Evolutionary conservation across 192 early-diverging fungal species (phyloP), one percentile per base, ranked within the genome.

Genomic region (Mortierella hygrophila): DNA sequence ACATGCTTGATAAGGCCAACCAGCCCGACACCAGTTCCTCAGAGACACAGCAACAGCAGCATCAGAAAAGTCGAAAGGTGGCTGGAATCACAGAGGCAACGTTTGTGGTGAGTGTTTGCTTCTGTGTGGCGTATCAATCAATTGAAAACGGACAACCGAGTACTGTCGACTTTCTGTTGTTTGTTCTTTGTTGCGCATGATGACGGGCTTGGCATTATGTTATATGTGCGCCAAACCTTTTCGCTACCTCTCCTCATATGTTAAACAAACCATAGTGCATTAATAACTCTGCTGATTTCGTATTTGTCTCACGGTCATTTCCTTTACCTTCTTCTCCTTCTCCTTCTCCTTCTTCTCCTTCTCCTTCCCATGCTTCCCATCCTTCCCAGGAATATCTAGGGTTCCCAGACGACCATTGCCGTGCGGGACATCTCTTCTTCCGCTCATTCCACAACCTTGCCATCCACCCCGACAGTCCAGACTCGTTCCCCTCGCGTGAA

Each of bases 401-500:
- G 4, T 54, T 86, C 44, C 79, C 79, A 5, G 10, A 42, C 10
- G 74, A 68, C 29, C 49, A 60, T 16, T 69, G 37, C n/a, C 65
- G 74, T 6, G 75, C 70, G 3, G 84, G 74, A 2, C 42, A 78
- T 10, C 79, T 81, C 1, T 76, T 86, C 52, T 86, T 86, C 23
- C 78, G 84, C 9, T 86, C 84, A 15, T 86, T 86, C 42, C 74
- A n/a, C 68, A 86, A 81, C 26, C 84, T 86, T 4, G 63, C 84
- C 1, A 40, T 41, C 2, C 81, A 81, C 40, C 79, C 84, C 15
- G 84, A 81, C 41, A 57, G 49, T 52, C 79, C 84, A 47, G 35
- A 73, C 1, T 13, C 32, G n/a, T 35, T 75, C 20, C 55, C 77
- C 3, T 26, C 21, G 23, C 76, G 49, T 38, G 76, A 70, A n/a